Evolutionary conservation across 1,139 yeast species (phyloP), one percentile per base, ranked within the genome.

Genomic region (Pichia sp.): DNA sequence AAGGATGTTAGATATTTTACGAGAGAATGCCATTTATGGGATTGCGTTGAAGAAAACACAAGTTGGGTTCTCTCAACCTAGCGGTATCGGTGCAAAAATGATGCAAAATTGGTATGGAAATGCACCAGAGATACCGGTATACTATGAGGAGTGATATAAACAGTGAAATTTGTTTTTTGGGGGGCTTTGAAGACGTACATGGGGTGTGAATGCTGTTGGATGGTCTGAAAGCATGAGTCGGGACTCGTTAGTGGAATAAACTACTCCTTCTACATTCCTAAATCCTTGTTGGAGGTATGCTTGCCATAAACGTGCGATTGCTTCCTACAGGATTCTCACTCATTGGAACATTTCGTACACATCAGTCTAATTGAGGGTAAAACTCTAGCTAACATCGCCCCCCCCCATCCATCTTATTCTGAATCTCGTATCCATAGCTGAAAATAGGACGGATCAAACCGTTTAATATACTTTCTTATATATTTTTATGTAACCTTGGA

Each of bases 21-120:
- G 68, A 38, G 53, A 56, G 1, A 55, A 73, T 42, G 65, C 76
- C 36, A 61, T 81, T 3, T 81, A 79, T 55, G 88, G 88, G 0
- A 55, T 73, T 38, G 47, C 33, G 0, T 55, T 82, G 11, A 60
- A 60, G 1, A 69, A 61, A 45, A 49, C 47, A 4, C 70, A 75
- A 45, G 62, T 82, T 2, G 84, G 79, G 0, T 83, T 85, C 72
- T 80, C 87, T 45, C 92, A 83, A 58, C 90, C 90, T 0, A 78
- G 85, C 52, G 71, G 68, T 37, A 65, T 72, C 35, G 92, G 92
- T 0, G 75, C 77, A 2, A 62, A 67, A 40, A 64, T 83, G 36
- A 85, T 88, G 0, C 57, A 55, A 40, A 58, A 56, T 29, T 78
- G 74, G 55, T 75, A 74, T 54, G 64, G 72, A 34, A 81, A 82